A percentile compares a stretch with the other conserved stretches of the same genome.
Conservation (phyloP, 2,329 filamentous ascomycete species). For the Trichoderma sp. region DNA sequence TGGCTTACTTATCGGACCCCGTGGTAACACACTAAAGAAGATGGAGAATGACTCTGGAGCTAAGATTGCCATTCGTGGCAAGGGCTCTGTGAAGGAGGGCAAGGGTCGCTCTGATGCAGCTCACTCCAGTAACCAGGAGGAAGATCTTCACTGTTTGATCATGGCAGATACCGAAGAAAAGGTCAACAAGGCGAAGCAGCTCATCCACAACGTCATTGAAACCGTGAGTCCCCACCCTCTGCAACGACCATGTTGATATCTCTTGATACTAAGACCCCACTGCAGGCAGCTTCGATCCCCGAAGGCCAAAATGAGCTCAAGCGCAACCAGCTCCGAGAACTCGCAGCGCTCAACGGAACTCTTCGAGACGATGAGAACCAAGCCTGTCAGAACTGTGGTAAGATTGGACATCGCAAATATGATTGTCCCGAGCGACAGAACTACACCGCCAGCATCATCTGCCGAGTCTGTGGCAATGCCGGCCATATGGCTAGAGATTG, state of each 20-base stretch:
- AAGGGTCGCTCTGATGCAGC: constrained; percentile 98
- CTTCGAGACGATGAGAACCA: constrained; percentile 99
- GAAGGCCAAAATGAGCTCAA: constrained; percentile 99
- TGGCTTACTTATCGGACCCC: constrained; percentile 98
- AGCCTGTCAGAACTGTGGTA: constrained; percentile 97
- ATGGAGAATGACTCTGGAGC: constrained; percentile 97
- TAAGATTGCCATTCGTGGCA: constrained; percentile 99
- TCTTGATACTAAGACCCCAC: constrained; percentile 25
- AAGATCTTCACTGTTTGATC: constrained; percentile 97
- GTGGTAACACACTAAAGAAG: constrained; percentile 99
- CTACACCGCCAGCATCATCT: constrained; percentile 99
- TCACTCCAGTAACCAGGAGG: constrained; percentile 99
- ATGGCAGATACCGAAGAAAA: constrained; percentile 99
- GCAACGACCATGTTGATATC: no score
- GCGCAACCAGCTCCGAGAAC: constrained; percentile 95
- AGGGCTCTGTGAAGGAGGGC: constrained; percentile 99
- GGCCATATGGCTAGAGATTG: constrained; percentile 98
- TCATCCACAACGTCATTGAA: constrained; percentile 98
- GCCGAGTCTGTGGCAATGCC: constrained; percentile 94
- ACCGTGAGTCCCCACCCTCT: constrained; percentile 62
- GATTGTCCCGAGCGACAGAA: constrained; percentile 97
- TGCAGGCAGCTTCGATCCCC: constrained; percentile 91
- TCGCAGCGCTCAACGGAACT: constrained; percentile 96
- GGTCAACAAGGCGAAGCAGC: constrained; percentile 97
- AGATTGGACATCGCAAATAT: constrained; percentile 98